phyloP scores from a whole-genome alignment of 495 filamentous ascomycete species.

The Penicillium lividum region DNA sequence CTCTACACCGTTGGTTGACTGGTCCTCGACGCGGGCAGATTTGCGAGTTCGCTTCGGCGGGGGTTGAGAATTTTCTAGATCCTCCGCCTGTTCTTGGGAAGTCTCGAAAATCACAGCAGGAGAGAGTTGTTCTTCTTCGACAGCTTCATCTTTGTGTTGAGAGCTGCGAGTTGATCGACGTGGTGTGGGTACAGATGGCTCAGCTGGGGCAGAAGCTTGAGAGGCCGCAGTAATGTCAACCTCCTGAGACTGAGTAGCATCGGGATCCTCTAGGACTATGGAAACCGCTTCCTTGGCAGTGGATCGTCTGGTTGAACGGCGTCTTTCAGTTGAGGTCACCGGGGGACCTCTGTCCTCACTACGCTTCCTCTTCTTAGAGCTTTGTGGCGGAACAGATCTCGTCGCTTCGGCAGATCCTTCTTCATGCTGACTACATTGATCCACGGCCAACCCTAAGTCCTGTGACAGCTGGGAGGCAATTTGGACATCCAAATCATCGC shows the following conservation, averaged over 20 bases:
- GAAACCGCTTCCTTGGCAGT: slow-evolving; percentile 14
- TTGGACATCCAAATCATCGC: slow-evolving; percentile 47
- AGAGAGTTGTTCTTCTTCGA: not conserved
- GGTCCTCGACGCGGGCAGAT: slow-evolving; percentile 29
- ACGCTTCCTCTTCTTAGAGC: slow-evolving; percentile 43
- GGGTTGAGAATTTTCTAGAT: slow-evolving; percentile 12
- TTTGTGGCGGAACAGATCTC: slow-evolving; percentile 1
- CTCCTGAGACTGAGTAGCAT: slow-evolving; percentile 23
- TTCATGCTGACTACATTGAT: slow-evolving; percentile 19
- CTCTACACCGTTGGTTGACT: slow-evolving; percentile 18
- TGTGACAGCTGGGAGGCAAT: slow-evolving; percentile 48
- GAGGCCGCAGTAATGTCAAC: slow-evolving; percentile 5
- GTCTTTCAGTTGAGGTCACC: slow-evolving; percentile 23
- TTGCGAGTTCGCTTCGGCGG: slow-evolving; percentile 26
- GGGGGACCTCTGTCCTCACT: slow-evolving; percentile 19
- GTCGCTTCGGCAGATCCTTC: slow-evolving; percentile 1
- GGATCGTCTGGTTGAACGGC: slow-evolving; percentile 36
- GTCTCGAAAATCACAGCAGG: slow-evolving; percentile 14
- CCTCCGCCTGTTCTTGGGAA: slow-evolving; percentile 2
- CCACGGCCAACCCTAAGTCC: slow-evolving; percentile 41
- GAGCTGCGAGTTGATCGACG: slow-evolving; percentile 29
- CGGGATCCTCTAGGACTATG: slow-evolving; percentile 18
- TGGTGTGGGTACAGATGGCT: slow-evolving; percentile 20
- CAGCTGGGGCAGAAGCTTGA: slow-evolving; percentile 8
- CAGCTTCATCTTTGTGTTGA: slow-evolving; percentile 19